Evolutionary conservation across 352 stramenopile genomes (phyloP).

Genomic region (Blastocystis sp.): DNA sequence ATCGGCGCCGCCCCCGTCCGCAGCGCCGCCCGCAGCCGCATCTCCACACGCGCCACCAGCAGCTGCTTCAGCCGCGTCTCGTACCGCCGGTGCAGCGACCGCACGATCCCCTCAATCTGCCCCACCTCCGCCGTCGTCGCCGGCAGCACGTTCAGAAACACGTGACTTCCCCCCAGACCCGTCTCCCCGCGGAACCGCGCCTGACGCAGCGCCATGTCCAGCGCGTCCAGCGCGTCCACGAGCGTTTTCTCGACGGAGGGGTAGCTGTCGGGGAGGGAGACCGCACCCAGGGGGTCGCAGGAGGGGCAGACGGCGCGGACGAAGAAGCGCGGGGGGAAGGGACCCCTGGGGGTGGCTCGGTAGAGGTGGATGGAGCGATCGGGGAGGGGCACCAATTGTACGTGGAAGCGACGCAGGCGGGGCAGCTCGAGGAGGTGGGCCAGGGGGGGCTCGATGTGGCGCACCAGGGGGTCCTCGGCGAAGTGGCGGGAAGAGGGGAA

Average conservation of each 20-base stretch:
- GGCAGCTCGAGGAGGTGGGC: conserved; percentile 94
- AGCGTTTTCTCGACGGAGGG: conserved; percentile 85
- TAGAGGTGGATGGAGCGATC: conserved; percentile 93
- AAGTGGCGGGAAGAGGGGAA: conserved; percentile 75
- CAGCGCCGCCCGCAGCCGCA: conserved; percentile 77
- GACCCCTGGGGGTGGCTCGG: conserved; percentile 69
- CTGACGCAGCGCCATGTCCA: conserved; percentile 87
- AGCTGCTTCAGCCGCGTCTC: conserved; percentile 78
- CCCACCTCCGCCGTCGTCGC: conserved; percentile 81
- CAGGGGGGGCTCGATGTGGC: conserved; percentile 90
- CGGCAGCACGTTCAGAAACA: conserved; percentile 95
- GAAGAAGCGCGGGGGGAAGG: conserved; percentile 74
- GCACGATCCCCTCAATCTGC: conserved; percentile 86
- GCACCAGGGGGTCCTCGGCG: conserved; percentile 89
- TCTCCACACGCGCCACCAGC: conserved; percentile 85
- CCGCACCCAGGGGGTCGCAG: conserved; percentile 58
- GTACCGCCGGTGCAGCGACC: conserved; percentile 70
- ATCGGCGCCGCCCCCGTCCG: conserved; percentile 76
- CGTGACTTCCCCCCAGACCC: conserved; percentile 87
- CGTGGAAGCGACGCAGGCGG: conserved; percentile 89
- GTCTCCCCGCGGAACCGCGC: conserved; percentile 70
- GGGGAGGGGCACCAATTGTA: conserved; percentile 71
- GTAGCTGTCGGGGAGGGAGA: conserved; percentile 72
- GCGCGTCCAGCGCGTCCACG: conserved; percentile 89
- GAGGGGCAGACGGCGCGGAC: conserved; percentile 83